phyloP scores from a whole-genome alignment of 2,329 filamentous ascomycete genomes.

The Paecilomyces variotii region DNA sequence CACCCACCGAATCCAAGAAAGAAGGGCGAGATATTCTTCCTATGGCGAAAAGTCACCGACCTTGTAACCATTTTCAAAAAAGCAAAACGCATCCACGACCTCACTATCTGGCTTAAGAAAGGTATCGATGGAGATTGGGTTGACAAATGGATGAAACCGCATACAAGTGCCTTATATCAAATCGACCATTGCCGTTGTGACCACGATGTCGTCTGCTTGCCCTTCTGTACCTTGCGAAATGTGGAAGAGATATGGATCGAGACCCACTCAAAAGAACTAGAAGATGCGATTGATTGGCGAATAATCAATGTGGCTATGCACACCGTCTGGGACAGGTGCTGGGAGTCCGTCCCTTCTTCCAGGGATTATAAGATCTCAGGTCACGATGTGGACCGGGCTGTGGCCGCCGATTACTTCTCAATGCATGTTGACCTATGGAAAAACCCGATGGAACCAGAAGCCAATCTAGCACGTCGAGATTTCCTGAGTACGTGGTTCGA shows the following conservation, averaged over 20 bases:
- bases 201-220: neutral
- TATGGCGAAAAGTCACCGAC: neutral
- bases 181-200: neutral
- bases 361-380: neutral
- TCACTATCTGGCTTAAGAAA: neutral
- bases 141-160: neutral
- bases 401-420: neutral
- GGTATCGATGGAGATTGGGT: neutral
- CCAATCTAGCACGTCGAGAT: neutral
- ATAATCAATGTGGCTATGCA: neutral
- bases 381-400: neutral
- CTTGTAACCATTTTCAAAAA: neutral
- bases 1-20: neutral
- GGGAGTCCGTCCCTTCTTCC: neutral
- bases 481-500: neutral
- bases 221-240: neutral
- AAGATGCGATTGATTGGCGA: neutral
- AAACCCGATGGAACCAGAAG: neutral
- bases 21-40: neutral
- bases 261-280: neutral
- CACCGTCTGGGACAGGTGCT: neutral
- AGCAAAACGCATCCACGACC: neutral
- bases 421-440: neutral
- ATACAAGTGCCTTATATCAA: neutral
- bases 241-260: neutral